Conservation (phyloP, 2,329 filamentous ascomycete genomes). For the Podosphaera aphanis region DNA sequence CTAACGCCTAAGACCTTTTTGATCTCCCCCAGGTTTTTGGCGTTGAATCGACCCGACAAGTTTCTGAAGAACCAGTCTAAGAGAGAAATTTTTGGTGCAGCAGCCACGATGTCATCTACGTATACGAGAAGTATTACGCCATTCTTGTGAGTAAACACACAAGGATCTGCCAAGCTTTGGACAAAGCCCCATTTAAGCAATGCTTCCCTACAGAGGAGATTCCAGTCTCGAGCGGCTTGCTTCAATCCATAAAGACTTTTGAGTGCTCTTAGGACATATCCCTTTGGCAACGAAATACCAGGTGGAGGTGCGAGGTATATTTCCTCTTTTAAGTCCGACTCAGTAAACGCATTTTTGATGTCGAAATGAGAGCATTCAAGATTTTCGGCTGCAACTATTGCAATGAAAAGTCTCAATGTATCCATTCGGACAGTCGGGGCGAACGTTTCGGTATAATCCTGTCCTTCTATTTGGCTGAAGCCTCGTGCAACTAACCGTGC, state of each 20-base stretch:
- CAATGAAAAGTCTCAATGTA: not conserved
- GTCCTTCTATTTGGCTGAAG: not conserved
- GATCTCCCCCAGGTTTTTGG: too few species aligned
- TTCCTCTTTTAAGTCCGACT: conserved; percentile 1
- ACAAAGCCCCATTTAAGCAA: not conserved
- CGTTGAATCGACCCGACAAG: too few species aligned
- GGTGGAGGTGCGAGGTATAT: not conserved
- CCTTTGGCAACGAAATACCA: not conserved
- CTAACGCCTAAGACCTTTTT: not conserved
- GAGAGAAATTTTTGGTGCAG: too few species aligned
- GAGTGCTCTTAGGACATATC: not conserved
- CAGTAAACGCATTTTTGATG: conserved; percentile 1
- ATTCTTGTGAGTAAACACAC: not conserved
- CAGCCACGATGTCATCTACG: not conserved
- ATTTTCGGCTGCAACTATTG: not conserved
- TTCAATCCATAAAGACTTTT: not conserved
- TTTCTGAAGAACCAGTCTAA: too few species aligned
- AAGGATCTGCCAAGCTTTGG: not conserved
- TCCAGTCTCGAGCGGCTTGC: not conserved
- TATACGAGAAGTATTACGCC: not conserved
- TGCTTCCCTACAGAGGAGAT: not conserved
- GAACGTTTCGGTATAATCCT: conserved; percentile 1
- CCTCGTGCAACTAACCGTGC: not conserved
- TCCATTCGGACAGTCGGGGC: not conserved
- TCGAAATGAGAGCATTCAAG: not conserved